Base-by-base conservation (phyloP, 2,329 filamentous ascomycete genomes). In the Botrytis galanthina region DNA sequence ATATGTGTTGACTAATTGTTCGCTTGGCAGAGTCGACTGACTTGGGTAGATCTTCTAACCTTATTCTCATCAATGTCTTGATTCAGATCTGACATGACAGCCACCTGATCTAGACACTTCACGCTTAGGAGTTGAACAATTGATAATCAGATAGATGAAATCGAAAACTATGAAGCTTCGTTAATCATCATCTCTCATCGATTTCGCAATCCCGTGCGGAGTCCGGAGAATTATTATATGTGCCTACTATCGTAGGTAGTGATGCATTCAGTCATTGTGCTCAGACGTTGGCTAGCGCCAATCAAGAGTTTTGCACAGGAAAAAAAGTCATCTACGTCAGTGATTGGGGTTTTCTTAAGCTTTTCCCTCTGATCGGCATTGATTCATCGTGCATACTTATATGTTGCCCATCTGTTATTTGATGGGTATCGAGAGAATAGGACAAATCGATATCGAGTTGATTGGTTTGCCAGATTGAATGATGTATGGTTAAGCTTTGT, bases 261-360 rank as follows among this genome's bases (percentile, higher is more conserved):
- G 51, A 57, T 57, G n/a, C 16, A 29, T n/a, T 54, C 26, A 14
- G 3, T 54, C 48, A 54, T n/a, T 39, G 26, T 39, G 60, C 60
- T 62, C 37, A 62, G 60, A 62, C 22, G 22, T 61, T 26, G 35
- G 37, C 26, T 18, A 57, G 51, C 14, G 14, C 51, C 51, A 42
- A 62, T 26, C 35, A 39, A 39, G 60, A 62, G 14, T n/a, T 62
- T 39, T 18, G 32, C n/a, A 18, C 51, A 9, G 9, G 51, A 18
- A 57, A 57, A n/a, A 57, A 68, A 69, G 66, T 69, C 66, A 32
- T 69, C 44, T 69, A 69, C 66, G 66, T 69, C 66, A 69, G 66
- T 39, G 42, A 42, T 48, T 18, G 20, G 46, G 5, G 9, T 48
- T 51, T 42, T 32, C n/a, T 51, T n/a, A 48, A 69, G 22, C 61